Base-by-base conservation (phyloP, 148 eudicot species). In the Vaccinium darrowii region DNA sequence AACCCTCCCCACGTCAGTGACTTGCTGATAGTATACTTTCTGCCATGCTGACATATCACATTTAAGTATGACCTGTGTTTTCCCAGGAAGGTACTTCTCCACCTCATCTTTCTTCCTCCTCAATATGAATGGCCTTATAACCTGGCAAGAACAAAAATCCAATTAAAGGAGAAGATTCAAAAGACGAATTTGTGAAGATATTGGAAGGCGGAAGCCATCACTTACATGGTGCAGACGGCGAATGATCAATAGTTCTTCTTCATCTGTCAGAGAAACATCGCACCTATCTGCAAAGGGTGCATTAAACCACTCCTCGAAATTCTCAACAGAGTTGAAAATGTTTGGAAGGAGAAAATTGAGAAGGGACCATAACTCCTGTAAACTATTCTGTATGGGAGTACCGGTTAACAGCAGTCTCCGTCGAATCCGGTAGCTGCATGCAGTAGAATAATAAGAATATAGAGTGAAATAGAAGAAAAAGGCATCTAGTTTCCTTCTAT, bases 21-120 rank as follows among this genome's bases (percentile, higher is more conserved):
- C 95, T 88, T 94, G 98, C 83, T 95, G 94, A 87, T 97, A 97
- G 83, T 97, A 97, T 51, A 91, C 93, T 91, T 93, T 97, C 90
- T 97, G 99, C 99, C 99, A 97, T 80, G 99, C 94, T 51, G 99
- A 97, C 94, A 97, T 82, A 85, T 97, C 99, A 84, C 99, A 97
- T 89, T 97, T 97, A 84, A 97, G 88, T 78, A 97, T 93, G 86
- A 95, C 98, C 86, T 97, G 99, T 36, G 93, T 92, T 89, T 97
- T 97, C 80, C 92, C 89, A 39, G 99, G 98, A 69, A 97, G 94
- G 86, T 63, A 95, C 89, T 97, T 97, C 88, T 97, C 99, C 90
- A 97, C 99, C 89, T 97, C 98, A 90, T 93, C 92, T 90, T 97
- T 97, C 88, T 93, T 97, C 92, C 99, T 94, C 90, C 99, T 91